Evolutionary conservation across 2,329 filamentous ascomycete species (phyloP).

Genomic region (Aspergillus glaucus): DNA sequence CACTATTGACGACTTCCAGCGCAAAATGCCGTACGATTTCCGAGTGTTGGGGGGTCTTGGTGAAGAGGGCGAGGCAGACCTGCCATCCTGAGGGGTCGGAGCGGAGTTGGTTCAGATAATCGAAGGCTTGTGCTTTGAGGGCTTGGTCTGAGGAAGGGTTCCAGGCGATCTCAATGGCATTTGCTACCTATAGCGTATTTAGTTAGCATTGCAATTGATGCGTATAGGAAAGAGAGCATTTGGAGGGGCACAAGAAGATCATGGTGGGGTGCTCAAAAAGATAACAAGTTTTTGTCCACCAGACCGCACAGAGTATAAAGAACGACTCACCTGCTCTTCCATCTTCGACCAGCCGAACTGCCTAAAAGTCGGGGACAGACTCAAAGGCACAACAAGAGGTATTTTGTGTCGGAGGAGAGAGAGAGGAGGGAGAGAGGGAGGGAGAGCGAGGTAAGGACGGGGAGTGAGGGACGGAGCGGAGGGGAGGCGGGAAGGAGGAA

Average conservation of each 20-base stretch:
- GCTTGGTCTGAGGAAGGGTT: slow-evolving; percentile 68
- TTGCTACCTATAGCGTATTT: slow-evolving; percentile 63
- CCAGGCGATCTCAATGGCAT: slow-evolving; percentile 91
- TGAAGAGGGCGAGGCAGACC: slow-evolving; percentile 80
- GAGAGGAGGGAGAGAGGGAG: slow-evolving; percentile 5
- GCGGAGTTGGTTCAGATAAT: slow-evolving; percentile 63
- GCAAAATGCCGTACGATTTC: slow-evolving; percentile 85
- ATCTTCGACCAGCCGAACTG: slow-evolving; percentile 36
- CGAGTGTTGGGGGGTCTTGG: slow-evolving; percentile 64
- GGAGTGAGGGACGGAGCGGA: too few species aligned
- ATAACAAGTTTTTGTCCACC: not conserved
- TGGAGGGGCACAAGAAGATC: slow-evolving; percentile 16
- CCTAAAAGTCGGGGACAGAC: slow-evolving; percentile 21
- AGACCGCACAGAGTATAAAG: slow-evolving; percentile 3
- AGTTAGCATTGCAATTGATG: not conserved
- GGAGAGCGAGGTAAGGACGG: not conserved
- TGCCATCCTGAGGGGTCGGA: slow-evolving; percentile 83
- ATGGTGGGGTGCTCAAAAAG: slow-evolving; percentile 7
- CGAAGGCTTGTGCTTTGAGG: slow-evolving; percentile 69
- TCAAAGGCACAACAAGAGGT: slow-evolving; percentile 16
- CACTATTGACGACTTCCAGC: slow-evolving; percentile 88
- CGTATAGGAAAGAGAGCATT: not conserved
- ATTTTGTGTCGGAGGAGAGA: slow-evolving; percentile 6
- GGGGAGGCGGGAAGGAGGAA: too few species aligned
- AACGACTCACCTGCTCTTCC: slow-evolving; percentile 38